Base-by-base conservation (phyloP, 169 alveolate species). In the Plasmodium malariae region DNA sequence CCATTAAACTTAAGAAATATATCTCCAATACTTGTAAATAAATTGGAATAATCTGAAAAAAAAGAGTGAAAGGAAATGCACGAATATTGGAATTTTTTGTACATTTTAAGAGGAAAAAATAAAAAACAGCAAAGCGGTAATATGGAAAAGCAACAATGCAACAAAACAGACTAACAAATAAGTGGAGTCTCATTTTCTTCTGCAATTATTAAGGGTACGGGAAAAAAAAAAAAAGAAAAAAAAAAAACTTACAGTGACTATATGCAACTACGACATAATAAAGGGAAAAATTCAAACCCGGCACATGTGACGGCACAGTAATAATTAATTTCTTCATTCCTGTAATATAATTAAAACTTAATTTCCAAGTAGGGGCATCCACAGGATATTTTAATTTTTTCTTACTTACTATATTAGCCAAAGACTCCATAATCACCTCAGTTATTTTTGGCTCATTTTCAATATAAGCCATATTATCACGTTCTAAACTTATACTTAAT, bases 21-120 rank as follows among this genome's bases (percentile, higher is more conserved):
- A 26, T 78, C 69, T 30, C 89, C 89, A 69, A 62, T 45, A 40
- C 14, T 28, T 12, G 54, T 11, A 48, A 78, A 78, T 37, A 63
- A 32, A 1, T 17, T n/a, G 5, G 89, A 78, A n/a, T 62, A 78
- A 32, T 78, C 89, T 78, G 69, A 17, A 62, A 63, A 76, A 30
- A 49, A 34, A 30, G 54, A 43, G n/a, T n/a, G n/a, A 60, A 45
- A 21, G 5, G 37, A 76, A 54, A 45, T 5, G 40, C 14, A 70
- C 6, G 0, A 2, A 55, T 55, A 5, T 40, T 9, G 9, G 4
- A 40, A 40, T 40, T 5, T 40, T 40, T 40, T 9, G 9, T 40
- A 40, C 9, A 5, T 45, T 45, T 3, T 45, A 45, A 11, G 14
- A 45, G 14, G 12, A 28, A 0, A 62, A 11, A 62, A 3, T n/a